A percentile compares a stretch with the other conserved stretches of the same genome.
Evolutionary conservation across 2,329 filamentous ascomycete genomes (phyloP).

Genomic region (Neofusicoccum laricinum): DNA sequence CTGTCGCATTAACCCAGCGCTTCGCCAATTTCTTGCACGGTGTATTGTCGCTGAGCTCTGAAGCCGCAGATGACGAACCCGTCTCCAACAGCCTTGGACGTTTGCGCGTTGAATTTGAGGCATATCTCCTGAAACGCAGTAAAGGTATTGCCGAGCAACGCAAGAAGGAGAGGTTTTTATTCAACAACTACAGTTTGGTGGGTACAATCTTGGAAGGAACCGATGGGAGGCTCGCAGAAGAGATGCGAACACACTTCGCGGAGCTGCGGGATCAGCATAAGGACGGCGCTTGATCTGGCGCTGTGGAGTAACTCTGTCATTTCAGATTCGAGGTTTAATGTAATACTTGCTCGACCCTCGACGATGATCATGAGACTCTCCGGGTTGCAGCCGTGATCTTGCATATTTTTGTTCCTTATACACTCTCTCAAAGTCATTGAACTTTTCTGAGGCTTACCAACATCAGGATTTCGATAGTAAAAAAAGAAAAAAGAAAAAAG

Average conservation of each 20-base stretch:
- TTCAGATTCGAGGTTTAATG: too few relatives aligned
- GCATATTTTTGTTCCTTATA: too few relatives aligned
- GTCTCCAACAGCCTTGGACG: constrained; percentile 77
- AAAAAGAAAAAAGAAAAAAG: too few relatives aligned
- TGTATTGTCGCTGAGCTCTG: constrained; percentile 77
- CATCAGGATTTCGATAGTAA: too few relatives aligned
- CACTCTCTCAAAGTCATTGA: too few relatives aligned
- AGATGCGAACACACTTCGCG: constrained; percentile 75
- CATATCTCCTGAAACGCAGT: constrained; percentile 74
- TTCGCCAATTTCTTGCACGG: constrained; percentile 91
- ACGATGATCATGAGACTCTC: too few relatives aligned
- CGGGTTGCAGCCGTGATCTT: too few relatives aligned
- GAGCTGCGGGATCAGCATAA: constrained; percentile 44
- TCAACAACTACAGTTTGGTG: constrained; percentile 95
- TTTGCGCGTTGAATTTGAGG: constrained; percentile 77
- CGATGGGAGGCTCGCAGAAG: constrained; percentile 67
- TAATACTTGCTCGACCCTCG: too few relatives aligned
- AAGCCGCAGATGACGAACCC: constrained; percentile 91
- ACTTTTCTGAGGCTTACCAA: too few relatives aligned
- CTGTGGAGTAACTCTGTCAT: not conserved
- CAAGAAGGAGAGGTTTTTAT: constrained; percentile 83
- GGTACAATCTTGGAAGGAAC: constrained; percentile 78
- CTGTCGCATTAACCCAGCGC: constrained; percentile 89
- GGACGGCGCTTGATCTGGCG: not conserved
- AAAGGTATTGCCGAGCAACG: constrained; percentile 72